Base-by-base conservation (phyloP, 139 green algal genomes). In the Coccomyxa sp. region DNA sequence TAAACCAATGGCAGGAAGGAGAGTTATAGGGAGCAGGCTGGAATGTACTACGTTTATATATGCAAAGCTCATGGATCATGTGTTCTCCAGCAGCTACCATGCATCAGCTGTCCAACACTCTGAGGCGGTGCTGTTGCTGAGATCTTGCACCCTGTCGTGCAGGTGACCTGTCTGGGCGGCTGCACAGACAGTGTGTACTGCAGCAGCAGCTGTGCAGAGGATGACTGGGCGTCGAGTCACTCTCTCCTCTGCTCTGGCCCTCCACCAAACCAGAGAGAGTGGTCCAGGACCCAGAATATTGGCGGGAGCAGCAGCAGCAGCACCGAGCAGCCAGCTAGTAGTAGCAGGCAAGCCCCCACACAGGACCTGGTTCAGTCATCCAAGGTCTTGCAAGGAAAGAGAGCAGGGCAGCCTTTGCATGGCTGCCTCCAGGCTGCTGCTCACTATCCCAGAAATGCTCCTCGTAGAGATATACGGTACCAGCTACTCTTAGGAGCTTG, bases 101-200 rank as follows among this genome's bases (percentile, higher is more conserved):
- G 44, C 44, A 16, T 58, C 44, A 58, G 44, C 14, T 29, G 44
- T 12, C 14, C 44, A 58, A 16, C 16, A 29, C 44, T 10, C 44
- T 58, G 44, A 58, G 27, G 50, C 27, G 50, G 5, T 64, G 22
- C 5, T 64, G 5, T 7, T 4, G 68, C 31, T 75, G 70, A 14
- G 7, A 34, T 70, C 8, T 31, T 54, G 7, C n/a, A n/a, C n/a
- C n/a, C n/a, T n/a, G n/a, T n/a, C n/a, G 9, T 35, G 73, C 85
- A 90, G 88, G 79, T 92, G 24, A 38, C 73, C 0, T 93, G 90
- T 82, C 79, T 71, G 0, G 78, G 79, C 8, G 77, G 80, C 24
- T 94, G 90, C 69, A 72, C 69, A 0, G 81, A 84, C 31, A 85
- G 84, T 12, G 50, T 78, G 39, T 93, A 87, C 81, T 92, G 89